Evolutionary conservation across 176 grass and related monocot genomes (phyloP).

Genomic region (Triticum urartu): DNA sequence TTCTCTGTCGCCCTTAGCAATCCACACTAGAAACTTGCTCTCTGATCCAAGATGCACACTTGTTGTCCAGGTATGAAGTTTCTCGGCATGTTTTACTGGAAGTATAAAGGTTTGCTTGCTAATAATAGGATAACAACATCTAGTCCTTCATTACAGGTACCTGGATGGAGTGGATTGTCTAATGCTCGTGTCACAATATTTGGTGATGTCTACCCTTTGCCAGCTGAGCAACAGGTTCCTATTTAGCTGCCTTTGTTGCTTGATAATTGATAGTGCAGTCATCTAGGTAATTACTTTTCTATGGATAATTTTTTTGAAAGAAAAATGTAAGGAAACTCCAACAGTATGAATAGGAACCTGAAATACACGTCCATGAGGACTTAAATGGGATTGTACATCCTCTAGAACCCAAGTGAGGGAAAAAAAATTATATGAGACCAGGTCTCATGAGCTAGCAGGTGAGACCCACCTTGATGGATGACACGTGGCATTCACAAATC

Average conservation of each 20-base stretch:
- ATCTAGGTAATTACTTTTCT: conserved; percentile 14
- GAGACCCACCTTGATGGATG: too few species aligned
- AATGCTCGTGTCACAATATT: conserved; percentile 99
- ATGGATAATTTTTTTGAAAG: background rate
- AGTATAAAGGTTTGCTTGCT: conserved; percentile 3
- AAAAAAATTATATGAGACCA: too few species aligned
- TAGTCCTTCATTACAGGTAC: conserved; percentile 49
- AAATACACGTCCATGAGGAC: background rate
- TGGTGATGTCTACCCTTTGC: conserved; percentile 85
- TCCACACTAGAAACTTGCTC: conserved; percentile 92
- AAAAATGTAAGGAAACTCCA: background rate
- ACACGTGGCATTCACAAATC: too few species aligned
- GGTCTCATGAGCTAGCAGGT: too few species aligned
- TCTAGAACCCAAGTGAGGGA: background rate
- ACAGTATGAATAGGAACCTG: background rate
- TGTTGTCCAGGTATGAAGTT: conserved; percentile 81
- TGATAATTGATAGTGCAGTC: background rate
- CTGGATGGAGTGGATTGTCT: conserved; percentile 96
- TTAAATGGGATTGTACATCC: background rate
- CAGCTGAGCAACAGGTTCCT: conserved; percentile 75
- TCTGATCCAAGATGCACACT: conserved; percentile 93
- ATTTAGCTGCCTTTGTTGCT: conserved; percentile 28
- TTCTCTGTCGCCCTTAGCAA: conserved; percentile 89
- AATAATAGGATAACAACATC: background rate
- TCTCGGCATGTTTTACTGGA: background rate